Conservation (phyloP, 169 alveolate species). For the Plasmodium chabaudi region DNA sequence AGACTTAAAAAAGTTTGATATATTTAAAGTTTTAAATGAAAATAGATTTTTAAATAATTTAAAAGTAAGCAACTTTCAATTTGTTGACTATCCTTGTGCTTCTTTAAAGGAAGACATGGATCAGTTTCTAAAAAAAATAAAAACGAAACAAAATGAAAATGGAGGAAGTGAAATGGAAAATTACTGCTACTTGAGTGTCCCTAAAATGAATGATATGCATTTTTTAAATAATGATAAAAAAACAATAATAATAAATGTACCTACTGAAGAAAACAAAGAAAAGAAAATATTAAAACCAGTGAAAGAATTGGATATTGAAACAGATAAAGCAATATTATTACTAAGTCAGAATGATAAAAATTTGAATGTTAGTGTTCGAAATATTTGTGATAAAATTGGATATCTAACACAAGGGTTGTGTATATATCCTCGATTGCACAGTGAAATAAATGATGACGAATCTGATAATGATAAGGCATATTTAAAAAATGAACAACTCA, state of each 20-base stretch:
- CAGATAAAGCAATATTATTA: conserved; percentile 59
- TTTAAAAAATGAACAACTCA: conserved; percentile 3
- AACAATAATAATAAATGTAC: conserved; percentile 34
- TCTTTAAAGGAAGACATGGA: conserved; percentile 23
- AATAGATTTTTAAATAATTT: conserved; percentile 32
- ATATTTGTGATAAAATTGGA: conserved; percentile 65
- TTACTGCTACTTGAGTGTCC: conserved; percentile 39
- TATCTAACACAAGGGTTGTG: conserved; percentile 59
- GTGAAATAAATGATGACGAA: too few relatives aligned
- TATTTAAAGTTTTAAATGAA: conserved; percentile 19
- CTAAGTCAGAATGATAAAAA: conserved; percentile 57
- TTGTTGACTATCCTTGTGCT: conserved; percentile 27
- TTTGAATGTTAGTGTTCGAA: conserved; percentile 45
- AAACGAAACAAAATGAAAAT: not conserved
- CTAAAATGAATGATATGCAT: conserved; percentile 42
- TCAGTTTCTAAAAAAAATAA: conserved; percentile 14
- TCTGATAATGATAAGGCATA: not conserved
- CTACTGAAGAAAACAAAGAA: conserved; percentile 21
- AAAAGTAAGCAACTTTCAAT: conserved; percentile 16
- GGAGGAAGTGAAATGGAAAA: not conserved
- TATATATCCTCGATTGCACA: conserved; percentile 49
- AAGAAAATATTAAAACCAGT: conserved; percentile 7
- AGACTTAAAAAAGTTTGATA: conserved; percentile 48
- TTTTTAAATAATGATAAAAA: conserved; percentile 29
- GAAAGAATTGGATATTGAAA: conserved; percentile 42